Conservation (phyloP, 176 grass and related monocot genomes). For the Aegilops bicornis region DNA sequence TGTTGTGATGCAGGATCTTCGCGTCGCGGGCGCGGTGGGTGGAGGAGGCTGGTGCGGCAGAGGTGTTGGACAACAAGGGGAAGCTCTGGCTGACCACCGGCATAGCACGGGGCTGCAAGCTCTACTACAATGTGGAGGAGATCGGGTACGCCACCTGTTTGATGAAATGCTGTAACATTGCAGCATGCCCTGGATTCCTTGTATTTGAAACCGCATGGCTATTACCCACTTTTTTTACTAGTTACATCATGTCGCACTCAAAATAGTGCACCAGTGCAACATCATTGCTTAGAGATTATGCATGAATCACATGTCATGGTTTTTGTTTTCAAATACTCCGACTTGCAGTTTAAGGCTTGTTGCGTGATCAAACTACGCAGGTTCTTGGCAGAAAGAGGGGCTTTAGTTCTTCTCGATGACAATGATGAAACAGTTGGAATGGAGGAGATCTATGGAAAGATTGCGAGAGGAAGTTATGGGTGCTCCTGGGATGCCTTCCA, state of each 20-base stretch:
- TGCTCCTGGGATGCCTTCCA: conserved; percentile 59
- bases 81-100: conserved; percentile 79
- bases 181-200: background rate
- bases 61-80: conserved; percentile 71
- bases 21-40: conserved; percentile 60
- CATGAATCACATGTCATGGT: background rate
- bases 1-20: conserved; percentile 39
- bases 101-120: conserved; percentile 46
- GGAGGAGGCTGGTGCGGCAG: conserved; percentile 55
- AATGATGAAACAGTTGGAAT: conserved; percentile 37
- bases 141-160: conserved; percentile 50
- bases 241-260: background rate
- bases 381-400: conserved; percentile 78
- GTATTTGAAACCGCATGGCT: background rate
- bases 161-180: conserved; percentile 15
- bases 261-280: background rate
- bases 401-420: conserved; percentile 51
- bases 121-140: conserved; percentile 90
- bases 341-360: background rate
- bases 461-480: conserved; percentile 43
- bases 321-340: background rate
- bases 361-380: conserved; percentile 37
- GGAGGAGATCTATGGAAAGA: conserved; percentile 54
- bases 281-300: background rate
- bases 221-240: background rate